phyloP scores from a whole-genome alignment of 371 early-diverging fungal genomes.

The Haplosporangium sp. region DNA sequence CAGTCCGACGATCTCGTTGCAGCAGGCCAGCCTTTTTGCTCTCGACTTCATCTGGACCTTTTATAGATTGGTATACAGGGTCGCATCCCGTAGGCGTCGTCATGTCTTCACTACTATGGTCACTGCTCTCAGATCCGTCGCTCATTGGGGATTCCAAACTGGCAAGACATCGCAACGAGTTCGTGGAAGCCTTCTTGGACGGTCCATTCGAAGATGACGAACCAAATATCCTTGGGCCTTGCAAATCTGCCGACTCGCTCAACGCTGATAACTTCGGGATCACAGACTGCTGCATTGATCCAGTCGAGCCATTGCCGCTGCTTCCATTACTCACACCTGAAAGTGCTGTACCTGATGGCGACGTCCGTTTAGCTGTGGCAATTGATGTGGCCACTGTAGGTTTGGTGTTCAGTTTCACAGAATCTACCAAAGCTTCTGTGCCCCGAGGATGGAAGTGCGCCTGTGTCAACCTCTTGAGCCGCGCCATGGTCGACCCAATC shows the following conservation, averaged over 20 bases:
- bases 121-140: conserved; percentile 21
- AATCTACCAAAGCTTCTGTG: conserved; percentile 19
- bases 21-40: background rate
- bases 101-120: conserved; percentile 4
- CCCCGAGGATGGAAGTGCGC: conserved; percentile 30
- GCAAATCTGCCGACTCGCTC: conserved; percentile 15
- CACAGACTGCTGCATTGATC: conserved; percentile 16
- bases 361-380: conserved; percentile 42
- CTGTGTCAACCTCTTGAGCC: conserved; percentile 47
- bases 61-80: conserved; percentile 22
- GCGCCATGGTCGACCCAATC: conserved; percentile 24
- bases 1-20: background rate
- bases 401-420: conserved; percentile 44
- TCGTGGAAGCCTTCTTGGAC: conserved; percentile 35
- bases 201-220: conserved; percentile 33
- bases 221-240: conserved; percentile 23
- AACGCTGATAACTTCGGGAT: conserved; percentile 31
- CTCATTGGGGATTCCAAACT: conserved; percentile 37
- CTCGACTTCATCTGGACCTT: conserved; percentile 3
- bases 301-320: background rate
- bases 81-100: conserved; percentile 26
- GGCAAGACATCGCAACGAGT: conserved; percentile 29
- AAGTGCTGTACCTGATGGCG: conserved; percentile 23
- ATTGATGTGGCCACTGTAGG: conserved; percentile 52
- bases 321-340: background rate